Evolutionary conservation across 345 rosid genomes (phyloP).

Genomic region (Geranium brycei): DNA sequence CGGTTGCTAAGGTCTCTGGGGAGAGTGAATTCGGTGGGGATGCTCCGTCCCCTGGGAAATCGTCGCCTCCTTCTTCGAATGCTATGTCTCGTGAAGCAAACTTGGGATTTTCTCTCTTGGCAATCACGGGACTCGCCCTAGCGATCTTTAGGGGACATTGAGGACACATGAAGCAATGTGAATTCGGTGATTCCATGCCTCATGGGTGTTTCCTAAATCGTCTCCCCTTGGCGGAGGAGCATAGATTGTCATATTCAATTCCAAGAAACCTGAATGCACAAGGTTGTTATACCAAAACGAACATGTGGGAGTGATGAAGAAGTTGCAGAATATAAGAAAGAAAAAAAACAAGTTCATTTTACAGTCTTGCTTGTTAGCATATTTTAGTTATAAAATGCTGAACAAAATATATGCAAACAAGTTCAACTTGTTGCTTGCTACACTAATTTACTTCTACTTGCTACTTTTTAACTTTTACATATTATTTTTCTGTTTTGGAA

Average conservation of each 20-base stretch:
- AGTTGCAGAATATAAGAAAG: not conserved
- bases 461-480: no score
- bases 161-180: not conserved
- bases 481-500: no score
- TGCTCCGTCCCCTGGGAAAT: not conserved
- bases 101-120: not conserved
- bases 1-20: slow-evolving; percentile 17
- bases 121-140: not conserved
- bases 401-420: no score
- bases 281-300: not conserved
- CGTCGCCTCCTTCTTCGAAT: not conserved
- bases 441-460: no score
- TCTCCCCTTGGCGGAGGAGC: not conserved
- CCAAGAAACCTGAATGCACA: not conserved
- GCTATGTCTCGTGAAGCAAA: not conserved
- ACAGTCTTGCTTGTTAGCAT: not conserved
- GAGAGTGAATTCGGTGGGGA: not conserved
- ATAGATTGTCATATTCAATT: no score
- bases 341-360: not conserved
- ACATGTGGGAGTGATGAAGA: not conserved
- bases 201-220: not conserved
- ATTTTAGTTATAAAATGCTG: no score
- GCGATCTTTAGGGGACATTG: no score
- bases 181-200: not conserved
- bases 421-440: no score